Percentiles rank a stretch among this genome's conserved stretches.
phyloP scores from a whole-genome alignment of 2,329 filamentous ascomycete species.

The Myotisia sp. region DNA sequence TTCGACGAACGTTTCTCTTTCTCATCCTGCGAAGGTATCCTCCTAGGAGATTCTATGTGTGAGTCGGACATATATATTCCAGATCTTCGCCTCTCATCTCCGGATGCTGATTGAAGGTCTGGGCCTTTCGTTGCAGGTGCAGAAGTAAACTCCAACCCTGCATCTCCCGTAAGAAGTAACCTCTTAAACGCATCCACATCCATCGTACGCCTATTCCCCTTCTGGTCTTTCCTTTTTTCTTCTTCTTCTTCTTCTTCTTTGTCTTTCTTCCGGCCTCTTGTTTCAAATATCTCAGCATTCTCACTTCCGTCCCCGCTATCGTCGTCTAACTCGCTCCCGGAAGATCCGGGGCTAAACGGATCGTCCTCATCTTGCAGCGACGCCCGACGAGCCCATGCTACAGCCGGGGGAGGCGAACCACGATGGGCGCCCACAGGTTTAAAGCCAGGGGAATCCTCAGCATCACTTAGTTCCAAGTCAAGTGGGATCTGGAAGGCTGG shows the following conservation, averaged over 20 bases:
- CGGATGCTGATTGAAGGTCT: neutral
- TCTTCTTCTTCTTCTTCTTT: too few species aligned
- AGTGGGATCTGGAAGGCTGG: constrained; percentile 18
- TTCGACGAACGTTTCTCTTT: neutral
- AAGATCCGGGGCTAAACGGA: constrained; percentile 25
- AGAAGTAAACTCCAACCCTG: constrained; percentile 21
- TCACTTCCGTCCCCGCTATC: constrained; percentile 12
- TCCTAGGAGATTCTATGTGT: too few species aligned
- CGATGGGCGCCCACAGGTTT: too few species aligned
- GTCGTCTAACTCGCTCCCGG: constrained; percentile 17
- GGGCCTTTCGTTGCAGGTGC: neutral
- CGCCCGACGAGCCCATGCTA: constrained; percentile 4
- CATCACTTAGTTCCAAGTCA: neutral
- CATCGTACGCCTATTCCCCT: constrained; percentile 34
- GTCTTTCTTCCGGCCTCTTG: too few species aligned
- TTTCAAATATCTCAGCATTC: neutral
- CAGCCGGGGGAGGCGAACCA: constrained; percentile 13
- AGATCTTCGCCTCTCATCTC: neutral
- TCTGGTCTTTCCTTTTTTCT: neutral
- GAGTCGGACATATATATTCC: neutral
- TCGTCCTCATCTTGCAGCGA: constrained; percentile 22
- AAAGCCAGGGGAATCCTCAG: neutral
- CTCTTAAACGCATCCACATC: constrained; percentile 69
- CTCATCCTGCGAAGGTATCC: neutral
- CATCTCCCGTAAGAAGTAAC: constrained; percentile 58